Evolutionary conservation across 2,329 filamentous ascomycete species (phyloP), one percentile per base, ranked within the genome.

Genomic region (Pseudogymnoascus sp.): DNA sequence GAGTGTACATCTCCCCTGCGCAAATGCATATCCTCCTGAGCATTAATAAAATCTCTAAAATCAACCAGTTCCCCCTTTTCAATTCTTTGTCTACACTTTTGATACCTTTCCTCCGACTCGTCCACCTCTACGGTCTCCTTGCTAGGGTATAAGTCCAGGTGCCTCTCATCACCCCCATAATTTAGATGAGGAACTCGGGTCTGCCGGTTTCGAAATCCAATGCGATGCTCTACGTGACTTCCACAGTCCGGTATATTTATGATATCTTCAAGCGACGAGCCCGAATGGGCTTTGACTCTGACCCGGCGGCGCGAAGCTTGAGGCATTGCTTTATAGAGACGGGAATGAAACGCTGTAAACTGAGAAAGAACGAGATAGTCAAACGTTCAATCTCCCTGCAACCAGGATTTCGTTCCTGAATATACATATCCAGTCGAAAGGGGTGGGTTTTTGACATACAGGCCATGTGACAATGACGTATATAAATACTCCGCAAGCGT

Each of bases 1-100:
- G 78, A 76, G 60, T 76, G 74, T 33, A 77, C 74, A n/a, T 77
- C 73, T 0, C 78, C 77, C 42, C 76, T 70, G 0, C 71, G 64
- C 4, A 81, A 65, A 66, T 79, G 75, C 45, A 79, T 74, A 62
- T 80, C 74, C 69, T 39, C 36, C 15, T 39, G 68, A 36, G 66
- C 65, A 5, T 66, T 60, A 31, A 76, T 70, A 21, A 75, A 59
- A 61, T 77, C 72, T 3, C 73, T 68, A 29, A 76, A 78, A 58
- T 74, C 76, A 63, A 77, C 59, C 8, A 77, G 65, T 39, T 39
- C 15, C 15, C 36, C 36, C 1, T 73, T 67, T 0, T 73, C 74
- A 4, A 65, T 37, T 8, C 55, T 15, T 5, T 61, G 62, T 12
- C 4, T 65, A 61, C 13, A 37, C 36, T 39, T 10, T 12, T 39